These are phyloP conservation scores for Tolypocladium guangdongense DNA, from an alignment of 2,329 filamentous ascomycete species.

Conservation along the genomic window DNA sequence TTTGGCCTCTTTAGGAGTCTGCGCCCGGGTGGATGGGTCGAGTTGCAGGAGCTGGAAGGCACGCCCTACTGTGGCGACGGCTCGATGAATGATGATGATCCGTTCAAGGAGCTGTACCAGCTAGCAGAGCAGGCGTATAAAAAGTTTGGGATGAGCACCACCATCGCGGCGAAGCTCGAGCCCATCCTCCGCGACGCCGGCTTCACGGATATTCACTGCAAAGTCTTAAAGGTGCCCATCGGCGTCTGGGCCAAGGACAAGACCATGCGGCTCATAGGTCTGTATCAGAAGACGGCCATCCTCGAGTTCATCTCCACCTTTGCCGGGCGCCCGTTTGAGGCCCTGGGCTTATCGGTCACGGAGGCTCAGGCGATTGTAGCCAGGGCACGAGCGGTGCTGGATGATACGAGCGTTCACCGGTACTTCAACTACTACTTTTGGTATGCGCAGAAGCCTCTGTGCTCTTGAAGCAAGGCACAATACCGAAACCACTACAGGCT, in stretches of 20 bases:
- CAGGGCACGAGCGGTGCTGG: constrained; percentile 12
- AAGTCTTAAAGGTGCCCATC: constrained; percentile 25
- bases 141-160: constrained; percentile 9
- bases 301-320: constrained; percentile 24
- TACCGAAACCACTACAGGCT: too few relatives aligned
- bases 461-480: too few relatives aligned
- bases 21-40: constrained; percentile 32
- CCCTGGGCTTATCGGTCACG: constrained; percentile 14
- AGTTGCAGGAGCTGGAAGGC: constrained; percentile 27
- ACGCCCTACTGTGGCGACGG: constrained; percentile 23
- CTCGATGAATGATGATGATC: constrained; percentile 12
- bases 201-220: constrained; percentile 16
- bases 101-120: constrained; percentile 5
- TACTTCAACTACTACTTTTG: constrained; percentile 25
- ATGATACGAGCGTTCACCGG: constrained; percentile 19
- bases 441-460: constrained; percentile 22
- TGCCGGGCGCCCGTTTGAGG: constrained; percentile 21
- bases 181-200: constrained; percentile 7
- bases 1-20: constrained; percentile 8
- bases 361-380: constrained; percentile 19
- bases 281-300: constrained; percentile 26
- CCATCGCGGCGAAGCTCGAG: constrained; percentile 8
- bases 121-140: constrained; percentile 5
- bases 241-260: constrained; percentile 21
- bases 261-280: constrained; percentile 24